These are phyloP conservation scores for Filobasidium uniguttulatum DNA, from an alignment of 1,284 basidiomycete species.

Conservation along the genomic window DNA sequence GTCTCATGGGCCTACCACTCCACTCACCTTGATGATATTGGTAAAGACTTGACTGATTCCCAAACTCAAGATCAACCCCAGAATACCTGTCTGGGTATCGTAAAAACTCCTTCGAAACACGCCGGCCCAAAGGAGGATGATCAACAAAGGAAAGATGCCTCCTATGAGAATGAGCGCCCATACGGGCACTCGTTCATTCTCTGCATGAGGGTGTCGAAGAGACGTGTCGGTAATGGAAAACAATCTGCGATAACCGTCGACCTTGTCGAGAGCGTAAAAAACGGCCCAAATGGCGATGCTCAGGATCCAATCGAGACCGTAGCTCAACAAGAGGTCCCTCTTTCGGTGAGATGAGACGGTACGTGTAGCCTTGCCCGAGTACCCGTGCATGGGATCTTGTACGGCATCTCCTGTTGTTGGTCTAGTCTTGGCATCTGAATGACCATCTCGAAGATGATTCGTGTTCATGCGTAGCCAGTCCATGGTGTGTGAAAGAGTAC, in stretches of 20 bases:
- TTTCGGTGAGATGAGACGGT: not conserved
- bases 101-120: conserved; percentile 62
- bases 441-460: too few relatives aligned
- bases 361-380: too few relatives aligned
- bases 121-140: conserved; percentile 56
- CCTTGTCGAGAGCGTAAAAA: conserved; percentile 58
- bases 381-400: too few relatives aligned
- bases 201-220: conserved; percentile 52
- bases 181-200: conserved; percentile 70
- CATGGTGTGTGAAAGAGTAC: too few relatives aligned
- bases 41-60: conserved; percentile 49
- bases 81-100: conserved; percentile 69
- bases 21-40: conserved; percentile 54
- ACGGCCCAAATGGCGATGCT: conserved; percentile 39
- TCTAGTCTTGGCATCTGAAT: too few relatives aligned
- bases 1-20: too few relatives aligned
- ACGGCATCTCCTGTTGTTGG: too few relatives aligned
- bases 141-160: conserved; percentile 51
- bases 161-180: conserved; percentile 53
- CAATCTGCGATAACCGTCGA: conserved; percentile 66
- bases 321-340: conserved; percentile 24
- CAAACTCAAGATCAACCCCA: conserved; percentile 43
- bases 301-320: conserved; percentile 34
- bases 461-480: too few relatives aligned
- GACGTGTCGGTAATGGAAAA: conserved; percentile 71